Conservation (phyloP, 1,284 basidiomycete genomes). For the Pisolithus thermaeus region DNA sequence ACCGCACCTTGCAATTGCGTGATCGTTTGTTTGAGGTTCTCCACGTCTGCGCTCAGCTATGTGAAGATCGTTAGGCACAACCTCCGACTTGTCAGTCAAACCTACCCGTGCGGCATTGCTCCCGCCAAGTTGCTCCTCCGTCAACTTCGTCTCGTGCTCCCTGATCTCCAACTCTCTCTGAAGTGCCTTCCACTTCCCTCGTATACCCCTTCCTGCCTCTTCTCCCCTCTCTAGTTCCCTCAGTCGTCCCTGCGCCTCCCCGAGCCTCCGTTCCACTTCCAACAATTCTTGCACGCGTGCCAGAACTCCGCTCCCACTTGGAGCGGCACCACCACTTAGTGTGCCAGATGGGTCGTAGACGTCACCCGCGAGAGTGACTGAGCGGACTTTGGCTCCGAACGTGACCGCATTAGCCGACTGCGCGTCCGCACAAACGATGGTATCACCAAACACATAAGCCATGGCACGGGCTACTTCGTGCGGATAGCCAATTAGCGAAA, state of each 20-base stretch:
- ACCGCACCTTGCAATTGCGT: slow-evolving; percentile 63
- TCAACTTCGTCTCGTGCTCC: slow-evolving; percentile 77
- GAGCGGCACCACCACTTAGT: slow-evolving; percentile 87
- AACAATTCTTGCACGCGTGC: slow-evolving; percentile 84
- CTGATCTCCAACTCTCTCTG: slow-evolving; percentile 82
- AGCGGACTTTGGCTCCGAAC: slow-evolving; percentile 70
- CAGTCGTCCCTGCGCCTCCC: slow-evolving; percentile 48
- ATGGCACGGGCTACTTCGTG: slow-evolving; percentile 85
- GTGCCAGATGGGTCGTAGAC: slow-evolving; percentile 96
- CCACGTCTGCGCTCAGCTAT: slow-evolving; percentile 80
- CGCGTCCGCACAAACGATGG: slow-evolving; percentile 88
- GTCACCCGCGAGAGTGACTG: slow-evolving; percentile 93
- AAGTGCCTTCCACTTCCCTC: slow-evolving; percentile 67
- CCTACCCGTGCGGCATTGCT: slow-evolving; percentile 86
- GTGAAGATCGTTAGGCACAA: neutral
- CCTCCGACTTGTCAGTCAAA: neutral
- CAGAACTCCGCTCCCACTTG: slow-evolving; percentile 70
- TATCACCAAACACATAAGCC: slow-evolving; percentile 92
- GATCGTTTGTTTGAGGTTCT: slow-evolving; percentile 65
- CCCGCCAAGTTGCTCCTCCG: slow-evolving; percentile 82
- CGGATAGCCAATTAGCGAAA: slow-evolving; percentile 85
- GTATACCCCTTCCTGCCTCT: slow-evolving; percentile 45
- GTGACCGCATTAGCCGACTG: slow-evolving; percentile 87
- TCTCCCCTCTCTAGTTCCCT: slow-evolving; percentile 57
- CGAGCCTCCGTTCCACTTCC: slow-evolving; percentile 49